phyloP scores from a whole-genome alignment of 2,329 filamentous ascomycete species.

The Neophaeococcomyces aloes region DNA sequence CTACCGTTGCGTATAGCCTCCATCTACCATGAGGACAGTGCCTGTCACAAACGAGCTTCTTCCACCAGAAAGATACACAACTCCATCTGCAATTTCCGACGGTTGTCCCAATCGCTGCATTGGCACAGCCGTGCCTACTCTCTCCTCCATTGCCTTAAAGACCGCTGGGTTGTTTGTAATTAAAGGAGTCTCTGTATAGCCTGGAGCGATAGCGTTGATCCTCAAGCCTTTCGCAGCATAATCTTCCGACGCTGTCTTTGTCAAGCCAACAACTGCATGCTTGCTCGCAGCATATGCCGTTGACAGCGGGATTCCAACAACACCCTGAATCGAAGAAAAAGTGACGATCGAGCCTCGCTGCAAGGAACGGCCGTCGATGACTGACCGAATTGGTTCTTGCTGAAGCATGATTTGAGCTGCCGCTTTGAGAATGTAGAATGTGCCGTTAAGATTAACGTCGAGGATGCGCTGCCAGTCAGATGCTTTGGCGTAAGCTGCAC shows the following conservation, averaged over 20 bases:
- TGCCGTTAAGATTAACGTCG: slow-evolving; percentile 35
- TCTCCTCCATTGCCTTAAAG: slow-evolving; percentile 27
- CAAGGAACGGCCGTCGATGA: slow-evolving; percentile 26
- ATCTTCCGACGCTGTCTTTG: slow-evolving; percentile 46
- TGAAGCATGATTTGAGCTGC: slow-evolving; percentile 35
- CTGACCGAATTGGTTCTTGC: slow-evolving; percentile 32
- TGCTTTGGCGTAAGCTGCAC: slow-evolving; percentile 19
- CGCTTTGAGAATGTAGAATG: slow-evolving; percentile 34
- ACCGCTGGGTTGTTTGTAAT: slow-evolving; percentile 28
- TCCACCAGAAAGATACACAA: slow-evolving; percentile 56
- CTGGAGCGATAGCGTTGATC: slow-evolving; percentile 26
- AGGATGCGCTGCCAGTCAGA: slow-evolving; percentile 33
- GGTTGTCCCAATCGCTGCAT: slow-evolving; percentile 43
- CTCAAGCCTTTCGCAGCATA: slow-evolving; percentile 35
- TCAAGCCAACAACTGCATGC: slow-evolving; percentile 48
- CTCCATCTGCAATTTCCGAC: slow-evolving; percentile 49
- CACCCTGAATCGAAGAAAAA: slow-evolving; percentile 30
- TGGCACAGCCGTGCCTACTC: slow-evolving; percentile 34
- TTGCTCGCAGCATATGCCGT: slow-evolving; percentile 38
- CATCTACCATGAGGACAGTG: slow-evolving; percentile 59
- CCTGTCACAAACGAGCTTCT: slow-evolving; percentile 63
- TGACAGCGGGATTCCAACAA: slow-evolving; percentile 32
- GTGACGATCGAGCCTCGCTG: slow-evolving; percentile 30
- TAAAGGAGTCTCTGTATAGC: slow-evolving; percentile 40
- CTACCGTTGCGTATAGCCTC: slow-evolving; percentile 45